These are phyloP conservation scores for Bassia scoparia DNA, from an alignment of 148 eudicot species.

Conservation along the genomic window DNA sequence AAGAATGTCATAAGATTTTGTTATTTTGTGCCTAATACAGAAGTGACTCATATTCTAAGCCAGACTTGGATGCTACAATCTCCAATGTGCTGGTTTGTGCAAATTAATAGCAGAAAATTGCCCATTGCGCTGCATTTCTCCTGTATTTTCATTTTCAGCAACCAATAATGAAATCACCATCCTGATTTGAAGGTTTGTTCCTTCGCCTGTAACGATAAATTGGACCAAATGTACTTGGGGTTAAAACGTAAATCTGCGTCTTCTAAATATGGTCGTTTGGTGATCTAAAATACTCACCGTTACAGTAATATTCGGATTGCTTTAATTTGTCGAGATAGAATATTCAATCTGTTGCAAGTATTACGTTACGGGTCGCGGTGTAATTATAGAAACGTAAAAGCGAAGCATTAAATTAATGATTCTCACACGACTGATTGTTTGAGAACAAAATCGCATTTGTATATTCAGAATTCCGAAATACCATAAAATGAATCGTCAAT, in stretches of 20 bases:
- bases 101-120: conserved; percentile 79
- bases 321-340: too few species aligned
- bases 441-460: too few species aligned
- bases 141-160: conserved; percentile 50
- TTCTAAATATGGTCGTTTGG: too few species aligned
- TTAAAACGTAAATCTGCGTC: neutral
- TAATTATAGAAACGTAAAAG: too few species aligned
- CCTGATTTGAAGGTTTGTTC: conserved; percentile 78
- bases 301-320: too few species aligned
- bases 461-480: too few species aligned
- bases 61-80: conserved; percentile 95
- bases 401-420: too few species aligned
- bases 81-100: conserved; percentile 82
- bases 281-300: too few species aligned
- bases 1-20: neutral
- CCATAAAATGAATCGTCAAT: too few species aligned
- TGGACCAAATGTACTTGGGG: neutral
- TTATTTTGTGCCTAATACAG: conserved; percentile 31
- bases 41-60: conserved; percentile 95
- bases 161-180: conserved; percentile 77
- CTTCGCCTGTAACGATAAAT: neutral
- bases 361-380: too few species aligned
- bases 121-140: conserved; percentile 99
- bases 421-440: too few species aligned
- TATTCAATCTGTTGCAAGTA: too few species aligned